A percentile compares a stretch with the other conserved stretches of the same genome.
Conservation (phyloP, 495 filamentous ascomycete genomes). For the Aspergillus ellipticus region DNA sequence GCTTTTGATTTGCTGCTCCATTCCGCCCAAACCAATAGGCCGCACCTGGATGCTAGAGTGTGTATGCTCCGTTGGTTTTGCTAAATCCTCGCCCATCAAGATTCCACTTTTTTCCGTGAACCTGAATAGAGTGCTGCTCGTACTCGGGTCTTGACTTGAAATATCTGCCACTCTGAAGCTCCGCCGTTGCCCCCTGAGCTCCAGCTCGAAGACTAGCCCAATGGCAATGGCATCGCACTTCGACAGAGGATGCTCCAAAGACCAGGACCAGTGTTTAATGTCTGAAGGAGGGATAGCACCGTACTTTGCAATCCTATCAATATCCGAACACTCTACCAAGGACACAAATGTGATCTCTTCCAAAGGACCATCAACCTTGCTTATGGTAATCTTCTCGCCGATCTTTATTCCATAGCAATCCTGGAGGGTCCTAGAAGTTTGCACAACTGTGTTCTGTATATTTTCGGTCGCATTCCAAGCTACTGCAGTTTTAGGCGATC, state of each 20-base stretch:
- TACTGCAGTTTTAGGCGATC: constrained; percentile 51
- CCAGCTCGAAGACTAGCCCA: constrained; percentile 44
- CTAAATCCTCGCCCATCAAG: constrained; percentile 27
- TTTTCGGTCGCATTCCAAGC: constrained; percentile 63
- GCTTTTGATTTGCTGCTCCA: constrained; percentile 57
- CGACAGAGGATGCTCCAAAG: constrained; percentile 54
- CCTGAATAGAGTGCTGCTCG: constrained; percentile 33
- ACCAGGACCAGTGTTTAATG: constrained; percentile 60
- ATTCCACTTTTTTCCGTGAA: constrained; percentile 33
- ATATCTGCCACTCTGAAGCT: constrained; percentile 42
- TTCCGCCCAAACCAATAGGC: constrained; percentile 53
- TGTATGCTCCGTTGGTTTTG: constrained; percentile 13
- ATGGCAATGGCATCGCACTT: constrained; percentile 40
- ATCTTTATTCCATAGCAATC: constrained; percentile 61
- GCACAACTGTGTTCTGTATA: constrained; percentile 59
- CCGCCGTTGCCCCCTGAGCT: constrained; percentile 45
- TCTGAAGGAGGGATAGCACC: constrained; percentile 41
- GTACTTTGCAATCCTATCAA: constrained; percentile 29
- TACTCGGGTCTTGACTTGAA: constrained; percentile 18
- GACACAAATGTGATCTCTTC: constrained; percentile 41
- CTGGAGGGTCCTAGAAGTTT: constrained; percentile 64
- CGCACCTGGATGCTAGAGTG: constrained; percentile 25
- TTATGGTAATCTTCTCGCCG: constrained; percentile 57
- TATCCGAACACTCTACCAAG: constrained; percentile 48
- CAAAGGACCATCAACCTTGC: constrained; percentile 33